These are phyloP conservation scores for Oryza australiensis DNA, from an alignment of 176 grass and related monocot genomes.

Conservation along the genomic window DNA sequence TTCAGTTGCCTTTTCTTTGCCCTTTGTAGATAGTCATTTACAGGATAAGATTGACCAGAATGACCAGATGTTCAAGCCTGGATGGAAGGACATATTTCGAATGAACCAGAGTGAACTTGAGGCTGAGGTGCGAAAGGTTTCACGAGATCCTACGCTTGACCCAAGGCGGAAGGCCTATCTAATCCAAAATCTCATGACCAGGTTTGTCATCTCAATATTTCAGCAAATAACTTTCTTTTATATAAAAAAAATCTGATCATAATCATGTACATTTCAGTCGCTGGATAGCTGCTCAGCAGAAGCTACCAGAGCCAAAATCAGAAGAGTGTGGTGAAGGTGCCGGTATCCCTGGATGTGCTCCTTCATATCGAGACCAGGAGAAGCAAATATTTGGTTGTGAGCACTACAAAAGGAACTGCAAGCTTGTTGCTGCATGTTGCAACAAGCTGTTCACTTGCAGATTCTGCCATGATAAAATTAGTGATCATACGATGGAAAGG, in stretches of 20 bases:
- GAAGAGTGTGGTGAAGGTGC: slow-evolving; percentile 51
- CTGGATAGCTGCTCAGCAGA: slow-evolving; percentile 99
- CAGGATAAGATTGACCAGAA: slow-evolving; percentile 80
- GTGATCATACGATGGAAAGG: slow-evolving; percentile 98
- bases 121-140: slow-evolving; percentile 96
- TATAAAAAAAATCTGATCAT: slow-evolving; percentile 23
- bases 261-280: slow-evolving; percentile 57
- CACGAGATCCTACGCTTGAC: slow-evolving; percentile 88
- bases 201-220: slow-evolving; percentile 53
- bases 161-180: slow-evolving; percentile 98
- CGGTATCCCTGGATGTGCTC: slow-evolving; percentile 66
- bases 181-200: slow-evolving; percentile 99
- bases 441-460: slow-evolving; percentile 95
- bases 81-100: slow-evolving; percentile 99
- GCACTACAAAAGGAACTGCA: slow-evolving; percentile 98
- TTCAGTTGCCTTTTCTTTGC: slow-evolving; percentile 20
- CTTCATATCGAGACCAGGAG: slow-evolving; percentile 75
- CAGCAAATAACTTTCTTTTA: slow-evolving; percentile 8
- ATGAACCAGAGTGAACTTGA: slow-evolving; percentile 99
- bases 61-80: slow-evolving; percentile 97
- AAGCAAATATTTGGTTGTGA: slow-evolving; percentile 90
- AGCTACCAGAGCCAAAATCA: slow-evolving; percentile 66
- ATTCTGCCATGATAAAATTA: slow-evolving; percentile 99
- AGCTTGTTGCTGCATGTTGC: slow-evolving; percentile 90
- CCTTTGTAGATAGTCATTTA: slow-evolving; percentile 45